Conservation (phyloP, 2,329 filamentous ascomycete species). For the Talaromyces funiculosus region DNA sequence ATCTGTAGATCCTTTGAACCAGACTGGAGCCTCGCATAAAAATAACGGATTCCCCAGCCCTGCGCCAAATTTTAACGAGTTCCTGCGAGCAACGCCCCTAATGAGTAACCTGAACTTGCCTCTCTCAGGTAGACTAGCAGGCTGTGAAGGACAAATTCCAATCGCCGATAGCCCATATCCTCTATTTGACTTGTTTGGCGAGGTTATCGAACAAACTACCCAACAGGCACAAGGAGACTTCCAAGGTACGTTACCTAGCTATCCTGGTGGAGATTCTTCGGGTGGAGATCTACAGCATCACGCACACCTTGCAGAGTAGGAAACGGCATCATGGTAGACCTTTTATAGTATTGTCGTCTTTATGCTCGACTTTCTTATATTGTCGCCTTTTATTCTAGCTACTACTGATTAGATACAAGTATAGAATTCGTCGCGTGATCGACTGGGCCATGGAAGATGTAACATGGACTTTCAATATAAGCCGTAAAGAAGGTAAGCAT, state of each 20-base stretch:
- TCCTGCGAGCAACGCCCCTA: background rate
- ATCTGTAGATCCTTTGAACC: background rate
- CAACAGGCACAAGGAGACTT: too few relatives aligned
- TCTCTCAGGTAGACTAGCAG: background rate
- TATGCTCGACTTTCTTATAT: background rate
- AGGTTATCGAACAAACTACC: background rate
- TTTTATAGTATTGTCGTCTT: background rate
- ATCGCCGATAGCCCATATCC: background rate
- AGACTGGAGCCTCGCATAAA: background rate
- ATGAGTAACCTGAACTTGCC: background rate
- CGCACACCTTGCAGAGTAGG: background rate
- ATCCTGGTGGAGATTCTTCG: background rate
- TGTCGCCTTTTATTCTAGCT: background rate
- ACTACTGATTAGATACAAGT: background rate
- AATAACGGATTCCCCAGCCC: background rate
- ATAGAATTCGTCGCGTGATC: background rate
- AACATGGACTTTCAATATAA: background rate
- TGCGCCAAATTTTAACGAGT: background rate
- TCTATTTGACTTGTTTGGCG: background rate
- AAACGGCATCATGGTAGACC: background rate
- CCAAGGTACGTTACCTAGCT: background rate
- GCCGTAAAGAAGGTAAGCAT: background rate
- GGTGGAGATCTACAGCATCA: background rate
- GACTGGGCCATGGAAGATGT: background rate
- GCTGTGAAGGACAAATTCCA: background rate